A percentile compares a stretch with the other conserved stretches of the same genome.
Evolutionary conservation across 768 basidiomycete genomes (phyloP).

Genomic region (Mycena galopus): DNA sequence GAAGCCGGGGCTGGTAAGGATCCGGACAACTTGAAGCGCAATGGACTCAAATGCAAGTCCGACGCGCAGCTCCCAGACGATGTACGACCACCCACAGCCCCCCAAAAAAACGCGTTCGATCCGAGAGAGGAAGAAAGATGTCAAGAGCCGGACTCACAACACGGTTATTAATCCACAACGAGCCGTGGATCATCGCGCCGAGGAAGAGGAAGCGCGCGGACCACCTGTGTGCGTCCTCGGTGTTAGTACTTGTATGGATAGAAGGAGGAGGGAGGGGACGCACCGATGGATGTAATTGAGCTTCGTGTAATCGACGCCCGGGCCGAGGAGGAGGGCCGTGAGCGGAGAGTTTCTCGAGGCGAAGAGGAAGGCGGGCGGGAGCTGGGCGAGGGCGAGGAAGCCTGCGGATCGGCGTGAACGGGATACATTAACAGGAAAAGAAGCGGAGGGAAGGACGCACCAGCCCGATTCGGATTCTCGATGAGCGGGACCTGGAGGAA

Average conservation of each 20-base stretch:
- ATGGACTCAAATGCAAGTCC: too few species aligned
- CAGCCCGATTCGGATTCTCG: constrained; percentile 83
- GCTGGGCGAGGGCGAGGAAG: constrained; percentile 58
- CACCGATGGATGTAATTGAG: constrained; percentile 57
- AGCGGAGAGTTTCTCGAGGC: constrained; percentile 66
- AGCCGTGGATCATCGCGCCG: constrained; percentile 44
- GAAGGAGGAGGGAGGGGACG: too few species aligned
- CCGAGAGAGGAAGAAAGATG: too few species aligned
- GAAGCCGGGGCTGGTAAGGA: too few species aligned
- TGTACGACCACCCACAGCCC: too few species aligned
- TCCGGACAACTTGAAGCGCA: too few species aligned
- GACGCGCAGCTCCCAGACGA: too few species aligned
- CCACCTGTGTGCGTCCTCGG: constrained; percentile 64
- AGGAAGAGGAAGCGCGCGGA: constrained; percentile 67
- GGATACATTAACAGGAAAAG: too few species aligned
- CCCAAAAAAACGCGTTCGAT: too few species aligned
- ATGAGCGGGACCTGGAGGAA: constrained; percentile 69
- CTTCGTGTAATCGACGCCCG: constrained; percentile 78
- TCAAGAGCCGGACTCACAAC: not conserved
- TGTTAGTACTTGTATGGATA: not conserved
- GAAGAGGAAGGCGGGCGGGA: constrained; percentile 62
- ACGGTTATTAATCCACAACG: constrained; percentile 28
- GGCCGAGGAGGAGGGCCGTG: constrained; percentile 65
- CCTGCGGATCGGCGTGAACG: too few species aligned
- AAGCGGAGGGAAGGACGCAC: too few species aligned